Percentiles rank a stretch among this genome's conserved stretches.
phyloP scores from a whole-genome alignment of 169 alveolate genomes.

The Plasmodium knowlesi region DNA sequence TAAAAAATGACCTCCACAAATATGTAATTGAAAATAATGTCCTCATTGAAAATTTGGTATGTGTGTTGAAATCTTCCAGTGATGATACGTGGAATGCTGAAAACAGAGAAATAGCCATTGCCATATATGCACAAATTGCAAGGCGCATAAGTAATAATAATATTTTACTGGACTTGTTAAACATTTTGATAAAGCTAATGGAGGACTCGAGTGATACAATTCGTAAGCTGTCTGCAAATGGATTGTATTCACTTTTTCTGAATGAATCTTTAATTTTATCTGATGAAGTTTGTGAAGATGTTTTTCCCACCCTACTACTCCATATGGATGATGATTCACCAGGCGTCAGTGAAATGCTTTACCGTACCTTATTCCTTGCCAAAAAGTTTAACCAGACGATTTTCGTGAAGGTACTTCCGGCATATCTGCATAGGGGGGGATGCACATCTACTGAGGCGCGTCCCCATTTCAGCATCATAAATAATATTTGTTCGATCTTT shows the following conservation, averaged over 20 bases:
- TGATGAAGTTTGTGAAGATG: slow-evolving; percentile 21
- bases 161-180: slow-evolving; percentile 43
- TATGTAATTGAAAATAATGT: slow-evolving; percentile 22
- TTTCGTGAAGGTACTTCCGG: slow-evolving; percentile 14
- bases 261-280: slow-evolving; percentile 19
- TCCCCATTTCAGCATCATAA: not conserved
- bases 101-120: slow-evolving; percentile 56
- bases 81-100: slow-evolving; percentile 68
- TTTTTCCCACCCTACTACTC: slow-evolving; percentile 29
- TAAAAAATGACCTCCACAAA: slow-evolving; percentile 8
- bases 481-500: not conserved
- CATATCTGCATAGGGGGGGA: not conserved
- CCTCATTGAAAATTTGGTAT: slow-evolving; percentile 29
- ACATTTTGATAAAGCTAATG: slow-evolving; percentile 13
- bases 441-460: not conserved
- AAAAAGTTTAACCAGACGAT: slow-evolving; percentile 1
- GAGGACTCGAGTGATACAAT: slow-evolving; percentile 44
- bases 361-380: slow-evolving; percentile 8
- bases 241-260: slow-evolving; percentile 44
- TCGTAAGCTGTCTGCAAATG: slow-evolving; percentile 34
- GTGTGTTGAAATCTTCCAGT: slow-evolving; percentile 32
- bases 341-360: slow-evolving; percentile 29
- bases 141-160: slow-evolving; percentile 23
- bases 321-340: slow-evolving; percentile 62
- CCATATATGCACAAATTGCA: slow-evolving; percentile 33